Evolutionary conservation across 257 asterid species (phyloP), one percentile per base, ranked within the genome.

Genomic region (Nicotiana noctiflora): DNA sequence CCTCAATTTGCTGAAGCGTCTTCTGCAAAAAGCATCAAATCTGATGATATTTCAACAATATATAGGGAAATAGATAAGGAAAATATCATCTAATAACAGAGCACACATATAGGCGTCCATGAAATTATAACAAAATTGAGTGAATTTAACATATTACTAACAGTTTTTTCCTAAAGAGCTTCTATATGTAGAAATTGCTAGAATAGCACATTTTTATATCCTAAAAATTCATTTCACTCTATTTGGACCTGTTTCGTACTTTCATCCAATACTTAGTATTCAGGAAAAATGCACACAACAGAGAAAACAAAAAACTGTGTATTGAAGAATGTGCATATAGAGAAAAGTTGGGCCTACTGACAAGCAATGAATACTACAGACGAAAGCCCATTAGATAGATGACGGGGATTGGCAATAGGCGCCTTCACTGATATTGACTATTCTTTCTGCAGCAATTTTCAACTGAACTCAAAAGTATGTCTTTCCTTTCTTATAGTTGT

Each of bases 1-100:
- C 92, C 88, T 95, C 94, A 80, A 91, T 92, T 81, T 90, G 92
- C 89, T 84, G 86, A 85, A 95, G 91, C 88, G 88, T 86, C 85
- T 87, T 87, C 99, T 95, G 93, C 86, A 86, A 85, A 29, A 89
- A 83, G 34, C 61, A 75, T 65, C 62, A 81, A 66, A 72, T 68
- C 46, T 52, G 34, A 77, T 34, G 59, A 59, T 79, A 23, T 84
- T 74, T 56, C 62, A 70, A 65, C 76, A 70, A 74, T 21, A 59
- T 55, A 60, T 65, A 68, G 79, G 72, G 78, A 59, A 80, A 25
- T 70, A 55, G 61, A 23, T 44, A 63, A 29, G 4, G 11, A 31
- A 29, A 44, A 2, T 4, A 77, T n/a, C 21, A 18, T 31, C 6
- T 18, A 34, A n/a, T n/a, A 56, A 51, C 15, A 51, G 18, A 51